Percentiles rank a stretch among this genome's conserved stretches.
Evolutionary conservation across 225 moss, liverwort and hornwort species (phyloP).

Genomic region (Asterella californica): DNA sequence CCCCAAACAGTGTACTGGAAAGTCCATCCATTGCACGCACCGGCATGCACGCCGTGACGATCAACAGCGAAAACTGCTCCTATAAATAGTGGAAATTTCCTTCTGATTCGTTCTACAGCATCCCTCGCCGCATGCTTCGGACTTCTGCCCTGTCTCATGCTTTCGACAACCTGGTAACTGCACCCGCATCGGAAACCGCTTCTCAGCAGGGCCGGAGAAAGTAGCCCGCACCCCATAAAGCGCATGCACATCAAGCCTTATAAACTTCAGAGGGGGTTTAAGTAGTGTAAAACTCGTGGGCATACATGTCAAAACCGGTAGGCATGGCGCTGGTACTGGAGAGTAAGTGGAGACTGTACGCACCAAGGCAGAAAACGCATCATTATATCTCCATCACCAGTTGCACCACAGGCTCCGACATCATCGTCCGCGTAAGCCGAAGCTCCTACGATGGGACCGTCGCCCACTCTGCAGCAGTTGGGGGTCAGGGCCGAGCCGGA

Average conservation of each 20-base stretch:
- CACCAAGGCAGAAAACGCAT: constrained; percentile 97
- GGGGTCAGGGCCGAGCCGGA: neutral
- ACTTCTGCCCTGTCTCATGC: constrained; percentile 84
- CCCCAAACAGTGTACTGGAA: constrained; percentile 80
- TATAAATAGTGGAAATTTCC: constrained; percentile 75
- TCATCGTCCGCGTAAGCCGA: constrained; percentile 92
- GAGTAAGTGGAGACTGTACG: constrained; percentile 2
- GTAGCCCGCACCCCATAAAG: no score
- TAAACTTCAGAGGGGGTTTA: no score
- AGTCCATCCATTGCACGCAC: constrained; percentile 85
- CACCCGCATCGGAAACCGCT: neutral
- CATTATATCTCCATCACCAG: constrained; percentile 98
- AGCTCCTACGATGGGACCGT: constrained; percentile 86
- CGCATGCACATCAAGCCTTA: no score
- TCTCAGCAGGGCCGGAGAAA: no score
- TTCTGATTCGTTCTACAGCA: constrained; percentile 70
- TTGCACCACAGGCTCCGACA: constrained; percentile 95
- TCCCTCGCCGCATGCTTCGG: constrained; percentile 74
- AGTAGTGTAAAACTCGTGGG: no score
- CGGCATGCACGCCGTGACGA: constrained; percentile 70
- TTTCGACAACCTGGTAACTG: constrained; percentile 98
- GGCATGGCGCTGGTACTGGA: no score
- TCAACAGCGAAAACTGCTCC: constrained; percentile 84
- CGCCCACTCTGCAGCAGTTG: constrained; percentile 65
- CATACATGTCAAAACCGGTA: no score